A percentile compares a stretch with the other conserved stretches of the same genome.
Evolutionary conservation across 495 filamentous ascomycete species (phyloP).

Genomic region (Parathielavia appendiculata): DNA sequence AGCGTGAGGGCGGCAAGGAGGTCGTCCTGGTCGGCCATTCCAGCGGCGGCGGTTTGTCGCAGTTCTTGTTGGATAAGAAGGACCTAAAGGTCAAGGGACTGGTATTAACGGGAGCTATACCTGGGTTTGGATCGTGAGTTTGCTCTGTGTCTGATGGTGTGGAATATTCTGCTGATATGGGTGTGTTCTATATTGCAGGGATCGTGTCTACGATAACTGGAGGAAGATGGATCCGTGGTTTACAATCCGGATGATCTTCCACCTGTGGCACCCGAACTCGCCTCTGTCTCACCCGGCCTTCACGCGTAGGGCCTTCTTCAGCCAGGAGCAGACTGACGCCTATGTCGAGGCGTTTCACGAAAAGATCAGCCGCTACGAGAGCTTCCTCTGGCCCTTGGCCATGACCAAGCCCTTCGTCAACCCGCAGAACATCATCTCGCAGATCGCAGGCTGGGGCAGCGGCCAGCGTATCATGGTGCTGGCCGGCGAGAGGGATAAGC

Average conservation of each 20-base stretch:
- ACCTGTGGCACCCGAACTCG: constrained; percentile 43
- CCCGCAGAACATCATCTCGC: constrained; percentile 30
- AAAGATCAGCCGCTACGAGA: constrained; percentile 39
- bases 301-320: constrained; percentile 43
- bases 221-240: constrained; percentile 41
- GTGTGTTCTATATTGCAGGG: constrained; percentile 13
- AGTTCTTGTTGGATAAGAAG: constrained; percentile 36
- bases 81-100: constrained; percentile 37
- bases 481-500: constrained; percentile 32
- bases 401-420: constrained; percentile 40
- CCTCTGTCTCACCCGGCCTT: constrained; percentile 42
- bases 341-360: constrained; percentile 35
- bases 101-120: constrained; percentile 37
- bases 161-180: background rate
- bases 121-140: constrained; percentile 44
- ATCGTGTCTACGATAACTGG: constrained; percentile 44
- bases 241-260: constrained; percentile 37
- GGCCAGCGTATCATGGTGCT: constrained; percentile 37
- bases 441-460: constrained; percentile 28
- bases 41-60: constrained; percentile 41
- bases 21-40: constrained; percentile 47
- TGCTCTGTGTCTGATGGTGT: background rate
- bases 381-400: constrained; percentile 41
- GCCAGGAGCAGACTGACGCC: constrained; percentile 22
- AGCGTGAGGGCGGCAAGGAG: constrained; percentile 24